Percentiles rank a stretch among this genome's conserved stretches.
Conservation (phyloP, 1,284 basidiomycete species). For the Sanghuangporus sanghuang region DNA sequence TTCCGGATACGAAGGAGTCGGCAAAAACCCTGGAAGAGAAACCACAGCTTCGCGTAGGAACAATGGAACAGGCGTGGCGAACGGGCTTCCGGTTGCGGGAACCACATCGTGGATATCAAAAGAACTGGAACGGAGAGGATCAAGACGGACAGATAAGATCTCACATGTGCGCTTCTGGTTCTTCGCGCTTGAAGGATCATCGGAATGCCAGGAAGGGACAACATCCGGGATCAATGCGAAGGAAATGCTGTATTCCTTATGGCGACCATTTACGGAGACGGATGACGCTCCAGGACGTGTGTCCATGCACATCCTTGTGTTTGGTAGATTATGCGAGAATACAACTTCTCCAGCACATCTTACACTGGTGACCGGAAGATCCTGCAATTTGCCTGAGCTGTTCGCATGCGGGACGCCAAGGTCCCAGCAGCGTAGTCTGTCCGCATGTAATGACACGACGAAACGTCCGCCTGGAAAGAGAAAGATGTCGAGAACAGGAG, state of each 20-base stretch:
- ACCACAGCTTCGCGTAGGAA: not conserved
- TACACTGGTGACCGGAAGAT: not conserved
- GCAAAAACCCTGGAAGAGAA: not conserved
- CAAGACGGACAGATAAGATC: constrained; percentile 3
- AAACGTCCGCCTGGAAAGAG: constrained; percentile 13
- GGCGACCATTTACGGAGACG: not conserved
- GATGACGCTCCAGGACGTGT: not conserved
- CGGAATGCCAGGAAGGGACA: not conserved
- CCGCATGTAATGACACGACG: not conserved
- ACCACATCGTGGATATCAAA: not conserved
- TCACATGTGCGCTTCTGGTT: not conserved
- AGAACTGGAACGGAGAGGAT: not conserved
- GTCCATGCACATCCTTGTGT: not conserved
- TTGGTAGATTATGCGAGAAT: not conserved
- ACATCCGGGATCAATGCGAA: not conserved
- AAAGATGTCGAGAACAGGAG: not conserved
- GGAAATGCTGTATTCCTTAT: not conserved
- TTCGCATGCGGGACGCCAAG: constrained; percentile 7
- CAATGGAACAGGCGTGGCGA: constrained; percentile 3
- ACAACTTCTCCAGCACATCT: constrained; percentile 5
- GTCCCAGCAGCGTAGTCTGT: constrained; percentile 13
- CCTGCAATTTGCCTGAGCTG: not conserved
- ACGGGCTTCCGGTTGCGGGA: not conserved
- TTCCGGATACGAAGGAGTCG: not conserved
- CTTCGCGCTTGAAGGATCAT: not conserved